These are phyloP conservation scores for Solanum chiquidenum DNA, from an alignment of 257 asterid genomes.

Conservation along the genomic window DNA sequence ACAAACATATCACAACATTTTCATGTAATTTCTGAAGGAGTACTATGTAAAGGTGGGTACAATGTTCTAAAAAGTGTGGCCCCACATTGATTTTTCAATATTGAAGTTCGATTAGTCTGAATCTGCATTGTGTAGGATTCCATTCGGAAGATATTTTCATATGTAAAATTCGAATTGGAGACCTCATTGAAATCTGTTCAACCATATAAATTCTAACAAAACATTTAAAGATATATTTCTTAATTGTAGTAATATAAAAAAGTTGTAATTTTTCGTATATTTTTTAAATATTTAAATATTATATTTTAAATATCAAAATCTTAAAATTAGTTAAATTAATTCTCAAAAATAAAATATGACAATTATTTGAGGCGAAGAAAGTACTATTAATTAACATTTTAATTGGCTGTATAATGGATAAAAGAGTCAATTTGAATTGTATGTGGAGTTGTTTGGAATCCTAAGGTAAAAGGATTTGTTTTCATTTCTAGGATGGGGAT, in stretches of 20 bases:
- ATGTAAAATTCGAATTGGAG: not conserved
- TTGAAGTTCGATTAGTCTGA: no score
- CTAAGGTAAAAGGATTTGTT: no score
- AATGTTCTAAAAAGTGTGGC: no score
- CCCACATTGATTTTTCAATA: no score
- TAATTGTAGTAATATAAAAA: no score
- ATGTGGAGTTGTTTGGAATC: not conserved
- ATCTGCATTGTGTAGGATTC: fast-evolving
- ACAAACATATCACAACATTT: not conserved
- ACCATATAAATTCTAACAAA: no score
- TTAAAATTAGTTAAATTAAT: no score
- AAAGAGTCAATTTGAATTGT: not conserved
- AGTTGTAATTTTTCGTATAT: not conserved
- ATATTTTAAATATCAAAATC: no score
- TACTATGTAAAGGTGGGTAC: no score
- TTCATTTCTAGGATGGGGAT: not conserved
- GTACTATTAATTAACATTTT: not conserved
- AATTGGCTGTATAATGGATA: not conserved
- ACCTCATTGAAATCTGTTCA: fast-evolving
- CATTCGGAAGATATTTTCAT: not conserved
- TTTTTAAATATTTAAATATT: no score
- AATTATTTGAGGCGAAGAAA: not conserved
- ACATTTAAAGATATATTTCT: no score
- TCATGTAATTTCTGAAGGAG: no score
- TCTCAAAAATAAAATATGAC: not conserved